Conservation (phyloP, 148 eudicot species). For the Salicornia ramosissima region DNA sequence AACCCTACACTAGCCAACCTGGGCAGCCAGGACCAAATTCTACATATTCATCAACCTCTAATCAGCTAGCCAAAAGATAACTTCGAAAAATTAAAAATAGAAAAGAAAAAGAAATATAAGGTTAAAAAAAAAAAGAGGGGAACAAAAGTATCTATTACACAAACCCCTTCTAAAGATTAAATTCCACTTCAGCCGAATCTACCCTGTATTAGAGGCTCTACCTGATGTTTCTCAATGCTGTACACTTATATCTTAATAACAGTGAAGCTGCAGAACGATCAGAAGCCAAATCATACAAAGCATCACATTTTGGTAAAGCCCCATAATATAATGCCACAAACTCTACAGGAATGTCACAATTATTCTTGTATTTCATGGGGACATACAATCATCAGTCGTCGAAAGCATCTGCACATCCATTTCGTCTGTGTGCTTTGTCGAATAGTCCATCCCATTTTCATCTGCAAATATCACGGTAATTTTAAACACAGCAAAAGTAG, state of each 20-base stretch:
- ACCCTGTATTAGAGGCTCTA: constrained; percentile 21
- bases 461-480: constrained; percentile 30
- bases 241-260: constrained; percentile 39
- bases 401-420: constrained; percentile 62
- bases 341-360: constrained; percentile 14
- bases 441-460: constrained; percentile 37
- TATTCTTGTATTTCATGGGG: constrained; percentile 30
- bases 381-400: constrained; percentile 61
- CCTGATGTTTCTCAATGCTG: constrained; percentile 41
- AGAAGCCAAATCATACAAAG: constrained; percentile 20
- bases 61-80: constrained; percentile 12
- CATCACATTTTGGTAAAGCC: constrained; percentile 28
- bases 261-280: constrained; percentile 28
- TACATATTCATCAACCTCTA: constrained; percentile 20
- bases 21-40: constrained; percentile 69
- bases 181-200: constrained; percentile 12
- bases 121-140: constrained; percentile 11
- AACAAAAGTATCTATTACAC: constrained; percentile 30
- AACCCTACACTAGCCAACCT: constrained; percentile 69
- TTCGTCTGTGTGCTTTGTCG: constrained; percentile 39
- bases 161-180: constrained; percentile 24
- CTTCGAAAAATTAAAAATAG: neutral
- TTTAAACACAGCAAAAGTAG: neutral
- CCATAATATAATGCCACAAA: constrained; percentile 32
- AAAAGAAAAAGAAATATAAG: neutral